Evolutionary conservation across 139 green algal species (phyloP).

Genomic region (Tetradesmus lagerheimii): DNA sequence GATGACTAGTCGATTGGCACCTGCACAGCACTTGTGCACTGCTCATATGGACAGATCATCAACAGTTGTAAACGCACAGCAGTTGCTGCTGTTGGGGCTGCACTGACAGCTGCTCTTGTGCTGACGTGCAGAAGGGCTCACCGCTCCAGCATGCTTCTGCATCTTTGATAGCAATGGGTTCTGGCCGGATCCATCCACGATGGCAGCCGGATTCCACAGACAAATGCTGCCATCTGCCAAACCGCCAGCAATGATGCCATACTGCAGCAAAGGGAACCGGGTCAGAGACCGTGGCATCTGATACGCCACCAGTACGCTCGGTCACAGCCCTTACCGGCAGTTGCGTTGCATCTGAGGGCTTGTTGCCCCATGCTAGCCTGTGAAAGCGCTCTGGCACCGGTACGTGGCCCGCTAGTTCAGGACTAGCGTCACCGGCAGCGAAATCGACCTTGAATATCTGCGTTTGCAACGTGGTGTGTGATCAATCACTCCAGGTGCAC

Average conservation of each 20-base stretch:
- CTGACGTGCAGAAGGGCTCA: slow-evolving; percentile 45
- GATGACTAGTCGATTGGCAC: neutral
- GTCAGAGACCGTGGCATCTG: neutral
- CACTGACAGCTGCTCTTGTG: neutral
- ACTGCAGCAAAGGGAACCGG: slow-evolving; percentile 59
- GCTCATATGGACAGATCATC: neutral
- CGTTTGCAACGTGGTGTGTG: neutral
- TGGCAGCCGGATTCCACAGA: slow-evolving; percentile 91
- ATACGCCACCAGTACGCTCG: neutral
- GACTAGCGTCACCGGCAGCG: slow-evolving; percentile 55
- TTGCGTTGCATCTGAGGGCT: slow-evolving; percentile 23
- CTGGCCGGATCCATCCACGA: slow-evolving; percentile 69
- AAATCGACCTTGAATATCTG: slow-evolving; percentile 88
- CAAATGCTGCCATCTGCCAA: slow-evolving; percentile 92
- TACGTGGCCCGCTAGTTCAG: slow-evolving; percentile 67
- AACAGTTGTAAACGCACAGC: neutral
- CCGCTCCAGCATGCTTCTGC: slow-evolving; percentile 86
- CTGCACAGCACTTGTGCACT: neutral
- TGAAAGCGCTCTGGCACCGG: slow-evolving; percentile 90
- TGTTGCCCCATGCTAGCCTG: slow-evolving; percentile 85
- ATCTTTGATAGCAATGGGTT: slow-evolving; percentile 77
- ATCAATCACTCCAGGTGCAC: neutral
- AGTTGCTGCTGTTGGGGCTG: neutral
- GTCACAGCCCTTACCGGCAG: slow-evolving; percentile 22
- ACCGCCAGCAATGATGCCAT: slow-evolving; percentile 93